Evolutionary conservation across 2,329 filamentous ascomycete genomes (phyloP), one percentile per base, ranked within the genome.

Genomic region (Clarireedia paspali): DNA sequence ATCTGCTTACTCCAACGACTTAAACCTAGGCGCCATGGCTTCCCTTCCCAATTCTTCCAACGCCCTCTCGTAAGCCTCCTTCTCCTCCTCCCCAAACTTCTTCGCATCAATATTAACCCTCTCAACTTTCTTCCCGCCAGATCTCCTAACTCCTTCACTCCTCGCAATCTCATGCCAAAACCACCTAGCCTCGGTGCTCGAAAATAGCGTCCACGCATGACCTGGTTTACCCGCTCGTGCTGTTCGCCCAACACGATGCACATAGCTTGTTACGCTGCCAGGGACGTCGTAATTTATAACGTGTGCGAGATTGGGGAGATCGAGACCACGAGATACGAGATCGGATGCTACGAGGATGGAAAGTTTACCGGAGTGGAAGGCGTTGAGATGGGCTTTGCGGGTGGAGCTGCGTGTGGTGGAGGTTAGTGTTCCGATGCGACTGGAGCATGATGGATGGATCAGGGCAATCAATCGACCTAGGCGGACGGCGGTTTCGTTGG

Each of bases 261-360:
- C 84, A 65, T 97, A 97, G 24, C 84, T 87, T 5, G 87, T 87
- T 36, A 91, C 75, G 66, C 86, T 91, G 4, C 83, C 80, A 0
- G 92, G 92, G 51, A 96, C 79, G 69, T 96, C 92, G 75, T 97
- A 97, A 73, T 96, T 96, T 71, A 97, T 77, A 47, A 97, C 90
- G 67, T 95, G 88, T 38, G 85, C 84, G 47, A 97, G 80, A 47
- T 82, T 79, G 0, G 83, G 82, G 12, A 96, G 78, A 70, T 97
- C 92, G 26, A 97, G 83, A 65, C 92, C 94, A 60, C 92, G 88
- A 2, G 91, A 89, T 1, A 94, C 89, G n/a, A 95, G 86, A 69
- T 97, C 92, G 0, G 94, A 95, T 0, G 91, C 91, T 47, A 97
- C 85, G 45, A 97, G 82, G 47, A 95, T 83, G 6, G 84, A 84